Conservation (phyloP, 108 stramenopile genomes). For the Aurantiochytrium sp. region DNA sequence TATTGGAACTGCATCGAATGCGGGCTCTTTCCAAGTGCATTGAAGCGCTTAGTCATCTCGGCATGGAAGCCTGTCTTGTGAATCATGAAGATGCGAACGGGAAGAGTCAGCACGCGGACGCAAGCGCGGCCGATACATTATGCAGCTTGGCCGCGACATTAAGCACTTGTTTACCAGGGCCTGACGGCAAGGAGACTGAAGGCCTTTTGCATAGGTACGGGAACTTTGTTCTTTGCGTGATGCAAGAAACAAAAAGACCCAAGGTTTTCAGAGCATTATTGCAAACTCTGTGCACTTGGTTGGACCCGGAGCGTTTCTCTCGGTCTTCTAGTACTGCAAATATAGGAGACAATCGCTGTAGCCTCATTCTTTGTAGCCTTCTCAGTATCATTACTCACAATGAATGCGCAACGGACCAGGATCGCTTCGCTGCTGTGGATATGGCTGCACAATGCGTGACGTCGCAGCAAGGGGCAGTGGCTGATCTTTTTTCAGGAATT, state of each 20-base stretch:
- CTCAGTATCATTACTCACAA: background rate
- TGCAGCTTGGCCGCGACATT: background rate
- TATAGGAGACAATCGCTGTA: background rate
- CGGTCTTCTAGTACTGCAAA: no score
- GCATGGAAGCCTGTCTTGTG: background rate
- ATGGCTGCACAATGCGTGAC: background rate
- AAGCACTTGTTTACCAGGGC: background rate
- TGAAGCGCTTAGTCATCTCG: background rate
- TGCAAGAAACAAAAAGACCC: background rate
- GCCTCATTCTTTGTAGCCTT: background rate
- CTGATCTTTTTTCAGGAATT: background rate
- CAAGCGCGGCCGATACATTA: background rate
- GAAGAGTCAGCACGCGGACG: no score
- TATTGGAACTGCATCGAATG: background rate
- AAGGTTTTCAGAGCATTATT: background rate
- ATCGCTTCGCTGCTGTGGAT: background rate
- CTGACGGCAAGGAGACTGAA: background rate
- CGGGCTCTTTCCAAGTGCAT: background rate
- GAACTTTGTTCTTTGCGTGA: background rate
- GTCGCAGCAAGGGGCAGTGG: background rate
- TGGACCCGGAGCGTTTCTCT: background rate
- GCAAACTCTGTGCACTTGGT: background rate
- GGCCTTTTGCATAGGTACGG: background rate
- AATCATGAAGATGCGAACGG: background rate
- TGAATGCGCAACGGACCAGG: background rate